Evolutionary conservation across 208 protist genomes (phyloP).

Genomic region (Crithidia thermophila): DNA sequence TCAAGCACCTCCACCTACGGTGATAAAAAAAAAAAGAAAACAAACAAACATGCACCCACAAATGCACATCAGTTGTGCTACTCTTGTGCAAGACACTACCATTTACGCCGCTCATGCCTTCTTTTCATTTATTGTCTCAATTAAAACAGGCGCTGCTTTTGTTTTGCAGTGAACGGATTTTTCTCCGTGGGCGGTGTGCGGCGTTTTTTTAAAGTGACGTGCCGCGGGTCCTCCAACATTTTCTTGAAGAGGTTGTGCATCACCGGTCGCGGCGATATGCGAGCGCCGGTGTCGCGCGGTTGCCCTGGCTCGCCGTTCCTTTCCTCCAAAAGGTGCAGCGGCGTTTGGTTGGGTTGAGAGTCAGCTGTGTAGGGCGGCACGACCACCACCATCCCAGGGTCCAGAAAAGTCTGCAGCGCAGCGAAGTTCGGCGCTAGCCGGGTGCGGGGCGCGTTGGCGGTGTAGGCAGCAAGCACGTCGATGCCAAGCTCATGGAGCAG

Average conservation of each 20-base stretch:
- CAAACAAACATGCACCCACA: too few relatives aligned
- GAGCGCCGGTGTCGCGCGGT: neutral
- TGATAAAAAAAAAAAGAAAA: too few relatives aligned
- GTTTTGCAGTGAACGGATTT: conserved; percentile 23
- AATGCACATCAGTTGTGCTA: too few relatives aligned
- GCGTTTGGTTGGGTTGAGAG: conserved; percentile 2
- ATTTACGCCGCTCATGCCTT: too few relatives aligned
- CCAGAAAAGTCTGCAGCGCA: conserved; percentile 11
- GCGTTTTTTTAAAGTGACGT: conserved; percentile 39
- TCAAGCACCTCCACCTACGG: too few relatives aligned
- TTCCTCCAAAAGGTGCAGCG: too few relatives aligned
- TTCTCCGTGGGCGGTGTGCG: conserved; percentile 4
- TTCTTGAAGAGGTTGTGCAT: conserved; percentile 63
- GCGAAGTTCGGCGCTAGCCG: conserved; percentile 23
- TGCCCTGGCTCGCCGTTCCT: too few relatives aligned
- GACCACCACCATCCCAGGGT: conserved; percentile 8
- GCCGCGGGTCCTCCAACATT: conserved; percentile 48
- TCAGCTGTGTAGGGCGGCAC: conserved; percentile 11
- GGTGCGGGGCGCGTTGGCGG: conserved; percentile 47
- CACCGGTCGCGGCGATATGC: conserved; percentile 30
- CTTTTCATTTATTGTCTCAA: too few relatives aligned
- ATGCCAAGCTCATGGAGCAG: conserved; percentile 49
- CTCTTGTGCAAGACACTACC: too few relatives aligned
- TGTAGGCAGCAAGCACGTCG: conserved; percentile 57
- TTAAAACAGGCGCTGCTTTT: neutral